Base-by-base conservation (phyloP, 306 rosid genomes). In the Begonia fuchsioides region DNA sequence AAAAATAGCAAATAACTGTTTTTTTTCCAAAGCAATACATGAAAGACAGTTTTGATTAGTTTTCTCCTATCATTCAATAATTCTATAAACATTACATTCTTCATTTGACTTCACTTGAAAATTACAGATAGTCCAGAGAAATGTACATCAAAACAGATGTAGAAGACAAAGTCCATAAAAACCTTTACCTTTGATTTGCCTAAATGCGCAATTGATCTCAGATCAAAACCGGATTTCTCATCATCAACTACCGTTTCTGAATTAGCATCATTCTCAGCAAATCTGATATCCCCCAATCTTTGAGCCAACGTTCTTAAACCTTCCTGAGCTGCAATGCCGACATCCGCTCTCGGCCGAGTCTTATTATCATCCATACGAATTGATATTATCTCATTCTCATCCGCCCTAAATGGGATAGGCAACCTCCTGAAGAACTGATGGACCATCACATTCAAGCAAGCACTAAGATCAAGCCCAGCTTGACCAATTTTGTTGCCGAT, bases 391-490 rank as follows among this genome's bases (percentile, higher is more conserved):
- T n/a, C 67, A 10, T 56, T 53, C 44, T 79, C 95, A 48, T 81
- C 95, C 0, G 55, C 76, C 73, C 73, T 61, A 65, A 90, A 90
- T 38, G 93, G 87, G 49, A 83, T 47, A 1, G 93, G 93, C 58
- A 90, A 53, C 52, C 76, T 76, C 78, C 95, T 40, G 53, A 79
- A 85, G 74, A 90, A 71, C 62, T 90, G 98, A 14, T 90, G 95
- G 54, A 90, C 94, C 73, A 90, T 53, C 12, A 92, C 98, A 55
- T 85, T 82, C 94, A 90, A 81, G 54, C 85, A 62, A 5, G 92
- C 87, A 8, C 98, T 92, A 38, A 90, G 79, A 45, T 90, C 94
- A 2, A 79, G 84, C 47, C 98, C 95, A 3, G 79, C 98, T 62
- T 85, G 94, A 41, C 95, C 98, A 26, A 90, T 90, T 76, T 85